Evolutionary conservation across 306 rosid genomes (phyloP), one percentile per base, ranked within the genome.

Genomic region (Leucaena leucocephala): DNA sequence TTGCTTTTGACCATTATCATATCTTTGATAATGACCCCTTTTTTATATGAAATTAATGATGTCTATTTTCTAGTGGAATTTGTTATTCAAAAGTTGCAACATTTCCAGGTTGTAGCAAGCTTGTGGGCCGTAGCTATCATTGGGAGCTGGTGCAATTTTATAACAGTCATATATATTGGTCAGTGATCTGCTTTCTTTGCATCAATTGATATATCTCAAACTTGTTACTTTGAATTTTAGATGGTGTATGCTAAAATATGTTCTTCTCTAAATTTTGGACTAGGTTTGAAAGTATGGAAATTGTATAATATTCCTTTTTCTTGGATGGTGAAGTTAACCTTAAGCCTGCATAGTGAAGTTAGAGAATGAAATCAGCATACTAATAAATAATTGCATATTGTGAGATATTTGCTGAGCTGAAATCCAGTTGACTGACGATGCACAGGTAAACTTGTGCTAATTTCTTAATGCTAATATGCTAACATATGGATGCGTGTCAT

Each of bases 131-230:
- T 90, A 63, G 90, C 98, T 54, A 80, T 91, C 44, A 81, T 92
- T 3, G 97, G 97, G 78, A 91, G 93, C 93, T 94, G 97, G 97
- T 94, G 85, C 90, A 90, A 88, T 81, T 88, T 94, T 72, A 76
- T 94, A 61, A 83, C 98, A 16, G 94, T 92, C 71, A 54, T 89
- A 19, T 94, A 89, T 84, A 8, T 89, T 80, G 98, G 98, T 94
- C 78, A 94, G 97, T 27, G 46, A 69, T 46, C 71, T 59, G 7
- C 45, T 71, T 64, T 68, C 33, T 69, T 76, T 71, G 16, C 42
- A n/a, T 54, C 10, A 3, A 65, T 83, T 35, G 62, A 81, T 83
- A 22, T 35, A 34, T 46, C 1, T 13, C 14, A 33, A 21, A 22
- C 40, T 71, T 17, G 49, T 66, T 22, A 45, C 35, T 19, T 67